phyloP scores from a whole-genome alignment of 2,329 filamentous ascomycete species.

The Exophiala dermatitidis region DNA sequence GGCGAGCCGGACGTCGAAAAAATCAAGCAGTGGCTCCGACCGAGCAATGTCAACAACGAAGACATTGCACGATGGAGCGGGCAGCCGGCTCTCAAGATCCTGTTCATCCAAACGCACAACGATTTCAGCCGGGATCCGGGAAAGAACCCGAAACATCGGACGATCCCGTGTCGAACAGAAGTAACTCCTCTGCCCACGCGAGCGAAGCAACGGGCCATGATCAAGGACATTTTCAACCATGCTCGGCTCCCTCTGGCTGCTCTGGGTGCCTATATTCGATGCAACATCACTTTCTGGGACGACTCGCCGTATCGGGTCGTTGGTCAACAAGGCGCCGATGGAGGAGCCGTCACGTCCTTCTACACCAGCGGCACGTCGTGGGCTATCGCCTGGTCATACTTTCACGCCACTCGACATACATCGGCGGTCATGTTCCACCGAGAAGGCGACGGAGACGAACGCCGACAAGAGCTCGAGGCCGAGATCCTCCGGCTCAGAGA shows the following conservation, averaged over 20 bases:
- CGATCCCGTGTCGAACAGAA: neutral
- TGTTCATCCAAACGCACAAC: slow-evolving; percentile 21
- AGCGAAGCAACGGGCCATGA: slow-evolving; percentile 9
- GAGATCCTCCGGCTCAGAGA: slow-evolving; percentile 18
- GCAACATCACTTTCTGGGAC: slow-evolving; percentile 14
- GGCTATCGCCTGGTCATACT: slow-evolving; percentile 20
- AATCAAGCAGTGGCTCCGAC: neutral
- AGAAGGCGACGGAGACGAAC: slow-evolving; percentile 20
- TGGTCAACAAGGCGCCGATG: neutral
- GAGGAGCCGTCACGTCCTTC: slow-evolving; percentile 8
- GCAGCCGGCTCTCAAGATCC: slow-evolving; percentile 14
- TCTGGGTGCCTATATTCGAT: slow-evolving; percentile 19
- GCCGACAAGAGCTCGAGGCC: slow-evolving; percentile 15
- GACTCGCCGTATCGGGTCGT: neutral
- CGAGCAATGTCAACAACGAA: neutral
- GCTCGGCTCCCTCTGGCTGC: slow-evolving; percentile 17
- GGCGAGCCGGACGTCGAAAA: neutral
- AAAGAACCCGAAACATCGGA: slow-evolving; percentile 2
- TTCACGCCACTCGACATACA: slow-evolving; percentile 13
- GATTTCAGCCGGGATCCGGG: slow-evolving; percentile 13
- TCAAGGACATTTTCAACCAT: slow-evolving; percentile 15
- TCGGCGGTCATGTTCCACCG: slow-evolving; percentile 20
- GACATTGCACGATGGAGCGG: slow-evolving; percentile 13
- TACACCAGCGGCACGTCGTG: slow-evolving; percentile 21
- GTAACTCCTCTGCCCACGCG: slow-evolving; percentile 1